Base-by-base conservation (phyloP, 2,329 filamentous ascomycete genomes). In the Clonostachys sp. region DNA sequence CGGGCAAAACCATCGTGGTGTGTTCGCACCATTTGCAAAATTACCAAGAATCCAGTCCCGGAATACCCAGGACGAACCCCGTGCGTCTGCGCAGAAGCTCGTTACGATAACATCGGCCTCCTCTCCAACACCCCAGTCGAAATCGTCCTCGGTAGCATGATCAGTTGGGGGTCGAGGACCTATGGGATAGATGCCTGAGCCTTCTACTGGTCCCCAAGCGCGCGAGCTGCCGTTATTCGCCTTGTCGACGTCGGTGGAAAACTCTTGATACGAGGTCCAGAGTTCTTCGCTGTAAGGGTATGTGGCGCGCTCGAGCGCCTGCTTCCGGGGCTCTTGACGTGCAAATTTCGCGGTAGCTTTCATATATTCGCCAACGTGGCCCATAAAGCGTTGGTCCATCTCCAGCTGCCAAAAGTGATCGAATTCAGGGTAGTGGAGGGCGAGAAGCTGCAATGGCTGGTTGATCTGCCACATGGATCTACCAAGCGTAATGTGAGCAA, bases 231-330 rank as follows among this genome's bases (percentile, higher is more conserved):
- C 59, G 10, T 53, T 44, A 53, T 61, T 59, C 45, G 53, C 54
- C 33, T 44, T 39, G 51, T 62, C 45, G 16, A 55, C 50, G 33
- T 44, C 39, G n/a, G 20, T 12, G 41, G 70, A 60, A 55, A 73
- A 74, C 5, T 67, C 59, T 18, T 70, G 58, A 54, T 72, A 82
- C 43, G 66, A 63, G 45, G 76, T 75, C 51, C 80, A 76, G 17
- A 74, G 57, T 42, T 64, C 62, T 5, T 77, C 77, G 47, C 80
- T 67, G 59, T 81, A 81, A 61, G 75, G 77, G 34, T 75, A 73
- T 49, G 73, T 73, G 55, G 77, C 75, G 34, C 79, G 73, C 57
- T 83, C 80, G 72, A 80, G 81, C 8, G 80, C 66, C 36, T 80
- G 72, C 56, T 80, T 81, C 38, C 79, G 68, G 1, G 80, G 78